Evolutionary conservation across 768 basidiomycete genomes (phyloP), one percentile per base, ranked within the genome.

Genomic region (Sistotremastrum niveocremeum): DNA sequence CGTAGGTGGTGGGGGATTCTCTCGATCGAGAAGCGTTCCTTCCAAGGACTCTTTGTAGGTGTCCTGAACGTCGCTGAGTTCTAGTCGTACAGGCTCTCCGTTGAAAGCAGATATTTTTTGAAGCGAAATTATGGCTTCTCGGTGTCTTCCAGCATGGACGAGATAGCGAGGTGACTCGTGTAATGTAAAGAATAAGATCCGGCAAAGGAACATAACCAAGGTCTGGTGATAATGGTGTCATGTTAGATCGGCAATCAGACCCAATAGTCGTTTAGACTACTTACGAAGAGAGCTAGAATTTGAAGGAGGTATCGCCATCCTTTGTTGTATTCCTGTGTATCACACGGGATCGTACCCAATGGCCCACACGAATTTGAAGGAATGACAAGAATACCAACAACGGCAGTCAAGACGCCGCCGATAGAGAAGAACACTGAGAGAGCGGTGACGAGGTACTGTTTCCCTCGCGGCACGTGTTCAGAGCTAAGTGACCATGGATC

Each of bases 361-460:
- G 60, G 57, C n/a, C 67, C 65, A 54, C 85, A 88, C 0, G 85
- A 85, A 52, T 75, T 71, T 10, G 70, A 65, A 1, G 95, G 95
- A 34, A 99, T 74, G 44, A 91, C 71, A 41, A 82, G 45, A 34
- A 93, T 73, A 35, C 79, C 88, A 34, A 93, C 76, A 7, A 89
- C 58, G 0, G 91, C 88, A 2, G 89, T 69, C 4, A 95, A 60
- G 38, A 98, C 87, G 0, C 93, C 81, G 40, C 94, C 94, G 36
- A 95, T 63, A 5, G 89, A 91, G 69, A 97, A 97, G 68, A 97
- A 98, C n/a, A 91, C 76, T 4, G 89, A 90, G 28, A 95, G 73
- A 0, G 82, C 84, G 0, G 89, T 94, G 45, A 97, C 81, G 32
- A 98, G 75, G 59, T 94, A 90, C 55, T 90, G 80, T 52, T 91